Percentiles rank a stretch among this genome's conserved stretches.
Evolutionary conservation across 148 eudicot species (phyloP).

Genomic region (Arctostaphylos glauca): DNA sequence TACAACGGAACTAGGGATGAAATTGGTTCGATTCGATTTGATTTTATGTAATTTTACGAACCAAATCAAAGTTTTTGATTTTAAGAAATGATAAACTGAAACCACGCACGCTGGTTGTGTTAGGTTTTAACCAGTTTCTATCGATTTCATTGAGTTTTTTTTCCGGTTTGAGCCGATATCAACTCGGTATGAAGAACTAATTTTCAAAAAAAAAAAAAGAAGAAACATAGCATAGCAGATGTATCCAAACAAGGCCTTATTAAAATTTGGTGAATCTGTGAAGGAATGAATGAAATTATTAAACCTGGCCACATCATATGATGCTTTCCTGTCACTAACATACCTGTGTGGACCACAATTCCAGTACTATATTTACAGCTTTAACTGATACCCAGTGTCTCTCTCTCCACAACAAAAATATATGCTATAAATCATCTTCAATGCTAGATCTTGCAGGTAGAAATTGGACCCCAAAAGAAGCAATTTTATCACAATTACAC

Average conservation of each 20-base stretch:
- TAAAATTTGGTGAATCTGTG: background rate
- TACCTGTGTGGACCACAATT: slow-evolving; percentile 7
- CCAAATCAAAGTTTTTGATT: too few species aligned
- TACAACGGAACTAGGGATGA: too few species aligned
- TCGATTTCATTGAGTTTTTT: too few species aligned
- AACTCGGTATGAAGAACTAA: too few species aligned
- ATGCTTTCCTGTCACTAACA: slow-evolving; percentile 4
- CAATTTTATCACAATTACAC: background rate
- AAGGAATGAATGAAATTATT: background rate
- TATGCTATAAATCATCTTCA: background rate
- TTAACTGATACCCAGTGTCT: background rate
- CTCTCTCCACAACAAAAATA: background rate
- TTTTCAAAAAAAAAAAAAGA: background rate
- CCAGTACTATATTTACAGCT: background rate
- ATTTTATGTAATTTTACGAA: too few species aligned
- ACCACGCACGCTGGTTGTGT: too few species aligned
- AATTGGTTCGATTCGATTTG: too few species aligned
- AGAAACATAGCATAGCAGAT: background rate
- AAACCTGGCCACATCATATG: slow-evolving; percentile 5
- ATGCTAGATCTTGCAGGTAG: background rate
- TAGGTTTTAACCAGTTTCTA: too few species aligned
- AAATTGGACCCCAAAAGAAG: background rate
- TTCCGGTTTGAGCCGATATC: too few species aligned
- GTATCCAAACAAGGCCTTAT: background rate
- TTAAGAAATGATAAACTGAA: too few species aligned